These are phyloP conservation scores for Kodamaea sagamina DNA, from an alignment of 805 yeast genomes.

Conservation along the genomic window DNA sequence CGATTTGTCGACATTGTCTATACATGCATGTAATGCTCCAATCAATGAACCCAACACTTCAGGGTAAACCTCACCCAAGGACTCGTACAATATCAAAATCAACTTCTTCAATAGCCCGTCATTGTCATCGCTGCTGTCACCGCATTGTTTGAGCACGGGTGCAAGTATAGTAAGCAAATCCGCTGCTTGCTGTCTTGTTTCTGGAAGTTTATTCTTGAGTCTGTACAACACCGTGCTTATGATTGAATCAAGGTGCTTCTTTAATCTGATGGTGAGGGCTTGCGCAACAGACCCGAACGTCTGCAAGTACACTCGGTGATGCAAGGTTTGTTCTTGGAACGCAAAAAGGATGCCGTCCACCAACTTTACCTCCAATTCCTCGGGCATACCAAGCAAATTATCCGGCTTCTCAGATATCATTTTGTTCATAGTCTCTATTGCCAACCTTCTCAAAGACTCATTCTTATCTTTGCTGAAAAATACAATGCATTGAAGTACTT, in stretches of 20 bases:
- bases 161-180: slow-evolving; percentile 70
- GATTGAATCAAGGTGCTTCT: slow-evolving; percentile 72
- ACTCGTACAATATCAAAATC: slow-evolving; percentile 79
- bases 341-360: slow-evolving; percentile 81
- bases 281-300: slow-evolving; percentile 66
- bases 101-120: slow-evolving; percentile 63
- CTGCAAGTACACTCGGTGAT: slow-evolving; percentile 55
- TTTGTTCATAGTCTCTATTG: slow-evolving; percentile 66
- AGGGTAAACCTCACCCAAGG: slow-evolving; percentile 92
- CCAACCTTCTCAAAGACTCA: slow-evolving; percentile 77
- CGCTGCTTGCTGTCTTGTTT: slow-evolving; percentile 81
- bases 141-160: slow-evolving; percentile 63
- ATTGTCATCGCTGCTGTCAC: slow-evolving; percentile 56
- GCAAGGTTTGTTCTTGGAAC: slow-evolving; percentile 72
- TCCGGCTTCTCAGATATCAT: slow-evolving; percentile 45
- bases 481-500: slow-evolving; percentile 58
- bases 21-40: slow-evolving; percentile 65
- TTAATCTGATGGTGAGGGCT: slow-evolving; percentile 62
- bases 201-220: slow-evolving; percentile 67
- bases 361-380: slow-evolving; percentile 61
- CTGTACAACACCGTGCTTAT: slow-evolving; percentile 72
- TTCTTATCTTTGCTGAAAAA: slow-evolving; percentile 74
- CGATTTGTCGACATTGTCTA: slow-evolving; percentile 58
- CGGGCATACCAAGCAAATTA: slow-evolving; percentile 54
- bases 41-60: slow-evolving; percentile 88